A percentile compares a stretch with the other conserved stretches of the same genome.
Evolutionary conservation across 169 alveolate genomes (phyloP).

Genomic region (Pseudocohnilembus persalinus): DNA sequence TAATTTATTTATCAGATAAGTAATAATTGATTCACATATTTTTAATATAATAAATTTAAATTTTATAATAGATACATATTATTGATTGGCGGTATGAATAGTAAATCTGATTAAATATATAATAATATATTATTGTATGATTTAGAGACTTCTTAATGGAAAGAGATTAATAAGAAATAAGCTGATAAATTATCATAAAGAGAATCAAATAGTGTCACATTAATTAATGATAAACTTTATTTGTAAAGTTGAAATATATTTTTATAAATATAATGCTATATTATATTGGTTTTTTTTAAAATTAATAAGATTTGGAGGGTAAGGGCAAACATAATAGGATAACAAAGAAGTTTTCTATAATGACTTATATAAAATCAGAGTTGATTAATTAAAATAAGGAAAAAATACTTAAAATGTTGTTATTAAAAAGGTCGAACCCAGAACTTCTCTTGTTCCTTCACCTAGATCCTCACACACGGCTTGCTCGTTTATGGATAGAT

Average conservation of each 20-base stretch:
- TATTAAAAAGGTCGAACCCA: constrained; percentile 43
- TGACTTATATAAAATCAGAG: constrained; percentile 37
- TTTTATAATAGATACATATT: neutral
- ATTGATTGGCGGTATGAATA: neutral
- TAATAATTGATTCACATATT: no score
- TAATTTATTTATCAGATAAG: neutral
- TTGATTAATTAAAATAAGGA: constrained; percentile 10
- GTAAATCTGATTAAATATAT: neutral
- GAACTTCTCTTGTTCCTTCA: constrained; percentile 40
- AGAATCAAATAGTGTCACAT: constrained; percentile 20
- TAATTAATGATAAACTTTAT: constrained; percentile 36
- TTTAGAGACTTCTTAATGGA: constrained; percentile 47
- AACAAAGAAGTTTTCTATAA: constrained; percentile 47
- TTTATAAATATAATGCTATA: constrained; percentile 49
- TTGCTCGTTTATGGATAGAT: constrained; percentile 47
- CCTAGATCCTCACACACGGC: constrained; percentile 62
- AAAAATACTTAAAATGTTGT: constrained; percentile 37
- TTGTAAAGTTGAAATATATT: constrained; percentile 45
- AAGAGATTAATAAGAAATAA: constrained; percentile 36
- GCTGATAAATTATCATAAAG: constrained; percentile 33
- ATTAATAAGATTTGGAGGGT: constrained; percentile 58
- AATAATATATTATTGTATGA: constrained; percentile 15
- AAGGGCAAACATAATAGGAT: constrained; percentile 42
- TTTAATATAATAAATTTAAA: no score
- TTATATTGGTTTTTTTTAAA: constrained; percentile 26